These are phyloP conservation scores for Imleria badia DNA, from an alignment of 768 basidiomycete species.

Conservation along the genomic window DNA sequence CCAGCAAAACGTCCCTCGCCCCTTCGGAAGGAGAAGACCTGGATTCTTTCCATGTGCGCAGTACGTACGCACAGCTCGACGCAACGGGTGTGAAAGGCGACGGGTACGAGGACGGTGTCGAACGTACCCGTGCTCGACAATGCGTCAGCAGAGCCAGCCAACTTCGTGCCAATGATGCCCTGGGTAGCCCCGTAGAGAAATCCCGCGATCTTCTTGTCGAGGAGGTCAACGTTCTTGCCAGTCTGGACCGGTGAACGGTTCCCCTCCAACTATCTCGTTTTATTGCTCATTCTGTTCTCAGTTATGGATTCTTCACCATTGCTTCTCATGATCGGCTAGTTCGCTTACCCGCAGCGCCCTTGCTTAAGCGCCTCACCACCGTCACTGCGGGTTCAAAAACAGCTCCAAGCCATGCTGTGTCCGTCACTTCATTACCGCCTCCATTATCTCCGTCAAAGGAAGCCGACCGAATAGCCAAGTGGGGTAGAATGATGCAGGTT, in stretches of 20 bases:
- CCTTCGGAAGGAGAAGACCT: conserved; percentile 79
- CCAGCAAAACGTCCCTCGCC: conserved; percentile 59
- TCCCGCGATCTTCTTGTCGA: conserved; percentile 64
- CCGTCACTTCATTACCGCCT: conserved; percentile 49
- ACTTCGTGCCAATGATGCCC: conserved; percentile 51
- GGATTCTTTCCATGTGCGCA: conserved; percentile 81
- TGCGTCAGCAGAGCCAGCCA: conserved; percentile 57
- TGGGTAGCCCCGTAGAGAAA: conserved; percentile 61
- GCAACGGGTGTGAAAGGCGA: conserved; percentile 90
- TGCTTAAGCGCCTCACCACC: conserved; percentile 55
- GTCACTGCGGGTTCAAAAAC: conserved; percentile 46
- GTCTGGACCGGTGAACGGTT: conserved; percentile 78
- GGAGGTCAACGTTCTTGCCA: conserved; percentile 70
- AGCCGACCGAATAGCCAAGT: conserved; percentile 77
- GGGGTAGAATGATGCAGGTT: conserved; percentile 88
- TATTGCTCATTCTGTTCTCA: conserved; percentile 32
- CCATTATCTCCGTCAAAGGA: conserved; percentile 58
- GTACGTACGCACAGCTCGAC: conserved; percentile 89
- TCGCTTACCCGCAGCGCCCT: conserved; percentile 60
- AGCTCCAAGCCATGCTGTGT: conserved; percentile 45
- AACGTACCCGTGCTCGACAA: conserved; percentile 81
- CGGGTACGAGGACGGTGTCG: conserved; percentile 91
- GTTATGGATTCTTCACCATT: conserved; percentile 89
- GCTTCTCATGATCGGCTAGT: conserved; percentile 85
- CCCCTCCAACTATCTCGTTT: not conserved